phyloP scores from a whole-genome alignment of 768 basidiomycete genomes.

The Brasilioporus rufonigricans region DNA sequence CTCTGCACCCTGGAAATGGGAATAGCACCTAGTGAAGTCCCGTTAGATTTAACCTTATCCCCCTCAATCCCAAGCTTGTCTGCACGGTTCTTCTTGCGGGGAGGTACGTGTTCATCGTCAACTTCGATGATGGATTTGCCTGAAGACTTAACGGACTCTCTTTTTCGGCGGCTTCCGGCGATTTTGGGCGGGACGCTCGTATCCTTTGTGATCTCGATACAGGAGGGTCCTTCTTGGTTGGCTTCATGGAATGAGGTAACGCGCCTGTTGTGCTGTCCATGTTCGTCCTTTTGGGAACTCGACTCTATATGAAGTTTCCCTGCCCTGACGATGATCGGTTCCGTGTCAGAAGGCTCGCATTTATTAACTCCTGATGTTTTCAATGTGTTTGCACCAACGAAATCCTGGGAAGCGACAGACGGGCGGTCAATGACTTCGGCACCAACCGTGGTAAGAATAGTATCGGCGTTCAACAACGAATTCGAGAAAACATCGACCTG shows the following conservation, averaged over 20 bases:
- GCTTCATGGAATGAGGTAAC: background rate
- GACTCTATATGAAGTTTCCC: background rate
- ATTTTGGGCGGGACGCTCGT: constrained; percentile 9
- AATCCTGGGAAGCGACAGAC: background rate
- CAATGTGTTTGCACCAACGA: background rate
- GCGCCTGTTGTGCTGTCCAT: background rate
- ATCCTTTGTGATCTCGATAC: constrained; percentile 1
- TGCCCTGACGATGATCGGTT: background rate
- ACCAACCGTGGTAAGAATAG: background rate
- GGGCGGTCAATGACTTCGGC: background rate
- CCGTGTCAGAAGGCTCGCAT: background rate
- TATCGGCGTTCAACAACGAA: constrained; percentile 1
- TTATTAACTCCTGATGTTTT: background rate
- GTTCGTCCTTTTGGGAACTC: background rate
- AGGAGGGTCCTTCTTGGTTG: background rate
- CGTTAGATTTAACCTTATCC: background rate
- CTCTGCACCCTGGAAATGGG: constrained; percentile 25
- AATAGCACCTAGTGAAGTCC: background rate
- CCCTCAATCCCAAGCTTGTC: background rate
- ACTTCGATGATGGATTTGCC: constrained; percentile 4
- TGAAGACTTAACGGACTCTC: constrained; percentile 13
- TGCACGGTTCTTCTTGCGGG: constrained; percentile 21
- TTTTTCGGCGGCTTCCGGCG: constrained; percentile 28
- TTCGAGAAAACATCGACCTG: constrained; percentile 13
- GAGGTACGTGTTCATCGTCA: constrained; percentile 14